Base-by-base conservation (phyloP, 495 filamentous ascomycete genomes). In the Lophiotrema nucula region DNA sequence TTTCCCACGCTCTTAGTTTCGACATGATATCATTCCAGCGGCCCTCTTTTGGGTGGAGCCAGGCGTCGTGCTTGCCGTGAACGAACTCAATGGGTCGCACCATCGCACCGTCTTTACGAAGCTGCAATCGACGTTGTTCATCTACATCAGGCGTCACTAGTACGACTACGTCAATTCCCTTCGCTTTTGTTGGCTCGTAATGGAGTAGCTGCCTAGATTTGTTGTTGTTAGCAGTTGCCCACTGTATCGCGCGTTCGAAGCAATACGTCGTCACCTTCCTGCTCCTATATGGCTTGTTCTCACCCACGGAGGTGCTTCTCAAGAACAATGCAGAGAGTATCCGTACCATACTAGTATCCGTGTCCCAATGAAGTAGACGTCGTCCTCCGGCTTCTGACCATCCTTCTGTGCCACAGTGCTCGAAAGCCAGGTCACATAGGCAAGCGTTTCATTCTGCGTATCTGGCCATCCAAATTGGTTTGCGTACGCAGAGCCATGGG, bases 161-260 rank as follows among this genome's bases (percentile, higher is more conserved):
- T 12, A 71, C 69, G n/a, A 71, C 48, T 28, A 71, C 62, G 19
- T 66, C 65, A 35, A 66, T 58, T 19, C 31, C 31, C 1, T 35
- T 23, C 4, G 67, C 45, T 4, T 51, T 31, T n/a, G 69, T 71
- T 23, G 60, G 51, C 22, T 61, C 57, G n/a, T 33, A 19, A 46
- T 69, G 67, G 19, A 69, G 61, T 19, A 71, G 65, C 42, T 71
- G 67, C n/a, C n/a, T n/a, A n/a, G n/a, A n/a, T n/a, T n/a, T n/a
- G n/a, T n/a, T n/a, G n/a, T n/a, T n/a, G n/a, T n/a, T n/a, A n/a
- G n/a, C n/a, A n/a, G n/a, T n/a, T n/a, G n/a, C n/a, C n/a, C n/a
- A n/a, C n/a, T n/a, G n/a, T n/a, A n/a, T n/a, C n/a, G n/a, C n/a
- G n/a, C n/a, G n/a, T n/a, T n/a, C n/a, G n/a, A n/a, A n/a, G n/a